Percentiles rank a stretch among this genome's conserved stretches.
These are phyloP conservation scores for Wickerhamiella vanderwaltii DNA, from an alignment of 805 yeast species.

Conservation along the genomic window DNA sequence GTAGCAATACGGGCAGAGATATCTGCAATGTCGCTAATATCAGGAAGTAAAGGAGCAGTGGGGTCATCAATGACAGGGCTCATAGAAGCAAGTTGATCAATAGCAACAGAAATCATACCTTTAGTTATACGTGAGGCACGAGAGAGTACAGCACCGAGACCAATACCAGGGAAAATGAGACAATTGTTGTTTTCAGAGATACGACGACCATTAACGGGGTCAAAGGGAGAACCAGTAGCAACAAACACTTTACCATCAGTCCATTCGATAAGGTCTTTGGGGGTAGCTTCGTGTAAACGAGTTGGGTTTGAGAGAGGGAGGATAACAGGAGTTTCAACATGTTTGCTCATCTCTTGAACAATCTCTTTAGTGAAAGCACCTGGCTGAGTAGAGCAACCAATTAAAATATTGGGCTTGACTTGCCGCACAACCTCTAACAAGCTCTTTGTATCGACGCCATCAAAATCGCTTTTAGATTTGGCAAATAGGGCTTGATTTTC, in stretches of 20 bases:
- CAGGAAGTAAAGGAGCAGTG: slow-evolving; percentile 72
- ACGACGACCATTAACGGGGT: slow-evolving; percentile 80
- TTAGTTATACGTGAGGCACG: slow-evolving; percentile 75
- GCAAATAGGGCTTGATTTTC: slow-evolving; percentile 63
- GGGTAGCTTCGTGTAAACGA: slow-evolving; percentile 85
- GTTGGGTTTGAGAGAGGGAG: slow-evolving; percentile 97
- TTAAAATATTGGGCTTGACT: slow-evolving; percentile 80
- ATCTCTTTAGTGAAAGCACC: slow-evolving; percentile 86
- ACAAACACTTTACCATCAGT: slow-evolving; percentile 82
- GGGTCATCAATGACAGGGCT: slow-evolving; percentile 72
- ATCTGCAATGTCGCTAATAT: slow-evolving; percentile 73
- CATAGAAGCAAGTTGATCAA: slow-evolving; percentile 72
- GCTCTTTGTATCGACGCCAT: slow-evolving; percentile 55
- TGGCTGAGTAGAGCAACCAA: slow-evolving; percentile 92
- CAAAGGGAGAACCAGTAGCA: slow-evolving; percentile 96
- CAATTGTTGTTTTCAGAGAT: slow-evolving; percentile 96
- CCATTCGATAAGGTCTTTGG: slow-evolving; percentile 84
- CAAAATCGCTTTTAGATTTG: slow-evolving; percentile 62
- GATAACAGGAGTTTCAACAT: slow-evolving; percentile 77
- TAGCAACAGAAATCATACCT: slow-evolving; percentile 92
- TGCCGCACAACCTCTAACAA: slow-evolving; percentile 43
- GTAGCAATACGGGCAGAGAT: slow-evolving; percentile 88
- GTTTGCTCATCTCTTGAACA: slow-evolving; percentile 77
- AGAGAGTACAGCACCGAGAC: slow-evolving; percentile 84
- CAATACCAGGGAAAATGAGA: slow-evolving; percentile 96